Evolutionary conservation across 2,329 filamentous ascomycete genomes (phyloP).

Genomic region (Colletotrichum ledebouriae): DNA sequence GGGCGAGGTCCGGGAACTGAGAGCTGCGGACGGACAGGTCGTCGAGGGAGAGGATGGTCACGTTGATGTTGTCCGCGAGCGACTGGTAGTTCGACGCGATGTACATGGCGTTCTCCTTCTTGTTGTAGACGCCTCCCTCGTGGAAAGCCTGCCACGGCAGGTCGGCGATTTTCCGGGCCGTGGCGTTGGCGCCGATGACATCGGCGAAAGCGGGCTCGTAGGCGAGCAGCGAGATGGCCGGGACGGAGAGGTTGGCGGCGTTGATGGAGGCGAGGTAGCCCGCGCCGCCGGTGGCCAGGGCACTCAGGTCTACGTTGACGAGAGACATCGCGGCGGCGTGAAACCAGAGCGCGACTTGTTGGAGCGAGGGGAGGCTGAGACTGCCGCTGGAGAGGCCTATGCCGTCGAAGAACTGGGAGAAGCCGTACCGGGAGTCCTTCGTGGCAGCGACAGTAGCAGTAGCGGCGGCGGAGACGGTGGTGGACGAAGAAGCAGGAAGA

Average conservation of each 20-base stretch:
- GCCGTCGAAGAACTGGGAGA: conserved; percentile 35
- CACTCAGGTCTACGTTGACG: conserved; percentile 36
- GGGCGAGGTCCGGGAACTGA: conserved; percentile 43
- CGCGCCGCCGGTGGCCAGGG: conserved; percentile 39
- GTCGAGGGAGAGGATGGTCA: conserved; percentile 44
- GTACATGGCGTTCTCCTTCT: conserved; percentile 41
- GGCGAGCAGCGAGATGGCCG: conserved; percentile 36
- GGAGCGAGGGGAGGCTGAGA: conserved; percentile 7
- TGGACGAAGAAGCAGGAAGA: conserved; percentile 49
- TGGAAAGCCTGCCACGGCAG: conserved; percentile 42
- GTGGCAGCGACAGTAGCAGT: conserved; percentile 41
- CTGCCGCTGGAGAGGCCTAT: conserved; percentile 16
- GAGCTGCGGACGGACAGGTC: conserved; percentile 43
- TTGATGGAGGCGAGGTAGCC: conserved; percentile 40
- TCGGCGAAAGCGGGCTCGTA: conserved; percentile 36
- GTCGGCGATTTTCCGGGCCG: conserved; percentile 39
- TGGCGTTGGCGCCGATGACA: conserved; percentile 36
- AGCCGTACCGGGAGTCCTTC: conserved; percentile 32
- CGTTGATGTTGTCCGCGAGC: conserved; percentile 39
- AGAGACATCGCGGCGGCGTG: conserved; percentile 35
- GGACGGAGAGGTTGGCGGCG: conserved; percentile 29
- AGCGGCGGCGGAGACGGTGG: conserved; percentile 44
- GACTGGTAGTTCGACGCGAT: conserved; percentile 41
- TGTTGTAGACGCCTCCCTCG: conserved; percentile 43
- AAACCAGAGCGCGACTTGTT: conserved; percentile 28